Conservation (phyloP, 306 rosid genomes). For the Vigna mungo region DNA sequence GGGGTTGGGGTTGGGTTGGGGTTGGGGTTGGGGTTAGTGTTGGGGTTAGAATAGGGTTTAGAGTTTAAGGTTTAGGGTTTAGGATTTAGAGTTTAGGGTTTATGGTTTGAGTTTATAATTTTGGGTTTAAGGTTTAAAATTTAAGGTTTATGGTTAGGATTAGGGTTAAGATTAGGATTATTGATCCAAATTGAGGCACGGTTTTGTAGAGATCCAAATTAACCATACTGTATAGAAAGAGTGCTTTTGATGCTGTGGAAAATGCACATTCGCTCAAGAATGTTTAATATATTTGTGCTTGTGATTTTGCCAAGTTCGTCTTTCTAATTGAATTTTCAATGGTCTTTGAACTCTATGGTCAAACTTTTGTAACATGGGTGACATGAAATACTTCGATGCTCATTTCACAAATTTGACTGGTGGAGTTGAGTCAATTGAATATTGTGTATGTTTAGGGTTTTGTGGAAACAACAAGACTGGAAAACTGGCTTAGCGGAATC, state of each 20-base stretch:
- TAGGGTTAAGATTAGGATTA: no score
- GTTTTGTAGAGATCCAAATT: slow-evolving; percentile 54
- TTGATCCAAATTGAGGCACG: no score
- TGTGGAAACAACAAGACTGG: slow-evolving; percentile 98
- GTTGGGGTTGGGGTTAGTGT: no score
- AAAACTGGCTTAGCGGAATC: slow-evolving; percentile 90
- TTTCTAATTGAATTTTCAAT: slow-evolving; percentile 5
- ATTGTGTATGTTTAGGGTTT: slow-evolving; percentile 81
- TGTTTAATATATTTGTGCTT: slow-evolving; percentile 50
- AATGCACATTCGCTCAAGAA: slow-evolving; percentile 87
- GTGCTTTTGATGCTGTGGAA: slow-evolving; percentile 86
- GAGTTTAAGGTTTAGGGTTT: no score
- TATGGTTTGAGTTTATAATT: no score
- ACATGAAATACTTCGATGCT: slow-evolving; percentile 81
- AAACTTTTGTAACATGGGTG: slow-evolving; percentile 61
- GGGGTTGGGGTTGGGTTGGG: no score
- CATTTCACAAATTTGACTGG: slow-evolving; percentile 87
- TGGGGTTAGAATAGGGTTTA: no score
- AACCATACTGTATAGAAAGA: slow-evolving; percentile 82
- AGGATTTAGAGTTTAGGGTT: no score
- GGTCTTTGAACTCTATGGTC: slow-evolving; percentile 27
- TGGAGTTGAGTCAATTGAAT: slow-evolving; percentile 78
- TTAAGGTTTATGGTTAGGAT: no score
- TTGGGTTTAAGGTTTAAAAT: no score
- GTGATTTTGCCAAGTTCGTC: background rate